phyloP scores from a whole-genome alignment of 176 grass and related monocot species.

The Eleusine indica region DNA sequence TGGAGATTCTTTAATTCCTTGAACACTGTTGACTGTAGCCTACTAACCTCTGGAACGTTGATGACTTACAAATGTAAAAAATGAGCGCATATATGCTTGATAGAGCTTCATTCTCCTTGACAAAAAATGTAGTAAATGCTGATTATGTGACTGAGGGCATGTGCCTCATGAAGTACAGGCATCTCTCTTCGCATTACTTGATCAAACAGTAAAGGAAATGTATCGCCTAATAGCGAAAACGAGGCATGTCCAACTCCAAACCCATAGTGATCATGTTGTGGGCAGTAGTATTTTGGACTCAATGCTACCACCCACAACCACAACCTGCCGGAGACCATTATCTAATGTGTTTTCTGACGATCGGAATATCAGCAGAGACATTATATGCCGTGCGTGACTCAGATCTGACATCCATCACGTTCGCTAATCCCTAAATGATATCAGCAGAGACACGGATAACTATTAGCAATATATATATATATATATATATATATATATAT shows the following conservation, averaged over 20 bases:
- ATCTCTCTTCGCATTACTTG: slow-evolving; percentile 29
- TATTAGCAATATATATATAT: too few species aligned
- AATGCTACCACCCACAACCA: slow-evolving; percentile 41
- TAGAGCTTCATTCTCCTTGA: neutral
- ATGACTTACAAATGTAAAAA: neutral
- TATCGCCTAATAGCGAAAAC: slow-evolving; percentile 45
- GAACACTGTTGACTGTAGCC: neutral
- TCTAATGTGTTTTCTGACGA: neutral
- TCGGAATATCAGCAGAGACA: neutral
- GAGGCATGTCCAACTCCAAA: slow-evolving; percentile 47
- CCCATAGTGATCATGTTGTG: slow-evolving; percentile 2
- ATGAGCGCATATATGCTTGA: too few species aligned
- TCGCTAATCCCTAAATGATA: slow-evolving; percentile 7
- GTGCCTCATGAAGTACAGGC: slow-evolving; percentile 9
- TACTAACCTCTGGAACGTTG: neutral
- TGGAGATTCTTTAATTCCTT: slow-evolving; percentile 16
- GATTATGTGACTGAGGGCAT: neutral
- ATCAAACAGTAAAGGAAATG: slow-evolving; percentile 35
- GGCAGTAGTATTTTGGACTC: slow-evolving; percentile 47
- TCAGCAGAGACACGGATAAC: neutral
- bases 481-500: too few species aligned
- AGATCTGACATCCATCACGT: slow-evolving; percentile 27
- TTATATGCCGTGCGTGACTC: slow-evolving; percentile 14
- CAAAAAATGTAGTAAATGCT: neutral
- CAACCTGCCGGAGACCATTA: slow-evolving; percentile 2